A percentile compares a stretch with the other conserved stretches of the same genome.
Conservation (phyloP, 2,329 filamentous ascomycete genomes). For the Penicillium sclerotigenum region DNA sequence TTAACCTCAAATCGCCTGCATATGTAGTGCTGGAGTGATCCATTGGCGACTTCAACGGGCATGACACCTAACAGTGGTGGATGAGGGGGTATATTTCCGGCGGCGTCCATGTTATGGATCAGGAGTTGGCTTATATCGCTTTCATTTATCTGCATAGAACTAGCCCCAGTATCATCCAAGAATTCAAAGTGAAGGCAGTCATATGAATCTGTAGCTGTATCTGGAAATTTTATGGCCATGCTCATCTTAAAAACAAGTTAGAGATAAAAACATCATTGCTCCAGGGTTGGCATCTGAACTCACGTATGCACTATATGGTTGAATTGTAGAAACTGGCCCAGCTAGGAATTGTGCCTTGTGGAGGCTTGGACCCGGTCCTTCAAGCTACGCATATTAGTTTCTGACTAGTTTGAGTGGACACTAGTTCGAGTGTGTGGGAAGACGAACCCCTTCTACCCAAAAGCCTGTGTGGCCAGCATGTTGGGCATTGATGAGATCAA, state of each 20-base stretch:
- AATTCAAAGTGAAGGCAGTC: too few species aligned
- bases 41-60: fast-evolving
- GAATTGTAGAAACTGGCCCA: background rate
- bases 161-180: background rate
- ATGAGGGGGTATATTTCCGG: fast-evolving
- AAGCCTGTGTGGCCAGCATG: background rate
- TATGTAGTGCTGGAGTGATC: fast-evolving
- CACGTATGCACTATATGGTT: fast-evolving
- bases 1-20: background rate
- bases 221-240: background rate
- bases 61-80: background rate
- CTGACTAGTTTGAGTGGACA: background rate
- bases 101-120: background rate
- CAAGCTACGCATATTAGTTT: background rate
- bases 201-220: too few species aligned
- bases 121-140: background rate
- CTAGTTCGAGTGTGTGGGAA: background rate
- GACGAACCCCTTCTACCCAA: conserved; percentile 1
- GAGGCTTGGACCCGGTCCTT: background rate
- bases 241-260: background rate
- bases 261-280: background rate
- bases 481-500: background rate
- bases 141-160: background rate
- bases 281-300: background rate
- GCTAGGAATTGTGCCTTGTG: background rate